These are phyloP conservation scores for Cyclocybe cylindracea DNA, from an alignment of 768 basidiomycete species.

Conservation along the genomic window DNA sequence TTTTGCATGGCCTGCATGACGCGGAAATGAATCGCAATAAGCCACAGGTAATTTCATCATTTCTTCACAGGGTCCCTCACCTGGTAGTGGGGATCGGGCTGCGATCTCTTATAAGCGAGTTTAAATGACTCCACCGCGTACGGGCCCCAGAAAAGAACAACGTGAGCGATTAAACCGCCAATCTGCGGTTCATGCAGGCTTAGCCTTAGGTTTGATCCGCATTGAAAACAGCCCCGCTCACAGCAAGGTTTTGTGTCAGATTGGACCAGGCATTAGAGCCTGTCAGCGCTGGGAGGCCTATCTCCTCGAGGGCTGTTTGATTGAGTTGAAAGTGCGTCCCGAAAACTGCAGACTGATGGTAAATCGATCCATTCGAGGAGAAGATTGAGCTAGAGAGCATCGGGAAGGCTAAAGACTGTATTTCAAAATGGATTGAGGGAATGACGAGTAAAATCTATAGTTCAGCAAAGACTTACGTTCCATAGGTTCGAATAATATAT, in stretches of 20 bases:
- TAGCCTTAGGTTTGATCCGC: neutral
- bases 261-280: conserved; percentile 57
- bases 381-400: conserved; percentile 65
- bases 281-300: conserved; percentile 50
- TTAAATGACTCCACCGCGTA: conserved; percentile 52
- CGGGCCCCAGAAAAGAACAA: conserved; percentile 57
- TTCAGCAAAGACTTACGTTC: conserved; percentile 39
- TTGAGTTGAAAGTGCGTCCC: conserved; percentile 52
- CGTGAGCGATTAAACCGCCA: conserved; percentile 60
- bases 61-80: conserved; percentile 19
- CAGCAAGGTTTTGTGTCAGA: conserved; percentile 47
- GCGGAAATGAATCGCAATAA: neutral
- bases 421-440: neutral
- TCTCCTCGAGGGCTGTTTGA: conserved; percentile 48
- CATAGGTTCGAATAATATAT: conserved; percentile 68
- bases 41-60: neutral
- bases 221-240: conserved; percentile 20
- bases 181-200: conserved; percentile 34
- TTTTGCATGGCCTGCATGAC: conserved; percentile 48
- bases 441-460: neutral
- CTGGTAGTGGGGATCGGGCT: conserved; percentile 60
- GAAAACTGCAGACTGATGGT: conserved; percentile 56
- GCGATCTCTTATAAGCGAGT: conserved; percentile 42
- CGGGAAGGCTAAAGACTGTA: conserved; percentile 51
- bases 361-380: conserved; percentile 52